A percentile compares a stretch with the other conserved stretches of the same genome.
Evolutionary conservation across 2,329 filamentous ascomycete genomes (phyloP).

Genomic region (Passalora sequoiae): DNA sequence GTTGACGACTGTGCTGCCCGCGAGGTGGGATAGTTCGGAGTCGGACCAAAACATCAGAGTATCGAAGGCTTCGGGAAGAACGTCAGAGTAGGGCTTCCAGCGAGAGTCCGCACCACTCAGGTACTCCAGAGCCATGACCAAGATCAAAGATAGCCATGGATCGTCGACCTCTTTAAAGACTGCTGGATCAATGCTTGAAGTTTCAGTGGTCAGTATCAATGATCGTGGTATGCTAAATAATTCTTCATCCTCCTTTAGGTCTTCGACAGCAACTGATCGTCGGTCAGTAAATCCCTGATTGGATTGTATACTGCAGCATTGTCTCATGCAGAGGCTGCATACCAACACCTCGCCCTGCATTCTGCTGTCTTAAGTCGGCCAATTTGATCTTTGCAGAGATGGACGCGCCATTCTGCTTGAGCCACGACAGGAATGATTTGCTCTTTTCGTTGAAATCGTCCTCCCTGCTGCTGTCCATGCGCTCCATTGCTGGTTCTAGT

Average conservation of each 20-base stretch:
- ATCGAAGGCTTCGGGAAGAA: constrained; percentile 68
- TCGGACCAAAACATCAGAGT: constrained; percentile 86
- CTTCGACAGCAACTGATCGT: constrained; percentile 58
- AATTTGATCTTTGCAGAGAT: constrained; percentile 56
- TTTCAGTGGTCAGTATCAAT: constrained; percentile 66
- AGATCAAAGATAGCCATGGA: constrained; percentile 57
- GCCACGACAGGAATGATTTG: constrained; percentile 55
- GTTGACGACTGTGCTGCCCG: constrained; percentile 68
- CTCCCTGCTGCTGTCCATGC: constrained; percentile 17
- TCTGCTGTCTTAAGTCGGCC: constrained; percentile 51
- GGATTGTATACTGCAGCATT: neutral
- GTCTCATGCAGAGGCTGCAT: constrained; percentile 32
- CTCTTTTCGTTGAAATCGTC: constrained; percentile 37
- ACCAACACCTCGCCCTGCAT: constrained; percentile 61
- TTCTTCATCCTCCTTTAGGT: constrained; percentile 68
- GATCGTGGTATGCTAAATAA: constrained; percentile 74
- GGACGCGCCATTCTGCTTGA: constrained; percentile 48
- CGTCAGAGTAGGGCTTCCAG: constrained; percentile 73
- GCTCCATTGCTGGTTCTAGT: constrained; percentile 3
- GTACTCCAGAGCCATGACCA: constrained; percentile 75
- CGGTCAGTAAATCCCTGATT: constrained; percentile 5
- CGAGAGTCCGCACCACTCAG: constrained; percentile 55
- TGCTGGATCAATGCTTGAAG: constrained; percentile 56
- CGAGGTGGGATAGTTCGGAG: constrained; percentile 64
- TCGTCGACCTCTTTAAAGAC: constrained; percentile 38